phyloP scores from a whole-genome alignment of 2,329 filamentous ascomycete genomes.

The Paramyrothecium sp. region DNA sequence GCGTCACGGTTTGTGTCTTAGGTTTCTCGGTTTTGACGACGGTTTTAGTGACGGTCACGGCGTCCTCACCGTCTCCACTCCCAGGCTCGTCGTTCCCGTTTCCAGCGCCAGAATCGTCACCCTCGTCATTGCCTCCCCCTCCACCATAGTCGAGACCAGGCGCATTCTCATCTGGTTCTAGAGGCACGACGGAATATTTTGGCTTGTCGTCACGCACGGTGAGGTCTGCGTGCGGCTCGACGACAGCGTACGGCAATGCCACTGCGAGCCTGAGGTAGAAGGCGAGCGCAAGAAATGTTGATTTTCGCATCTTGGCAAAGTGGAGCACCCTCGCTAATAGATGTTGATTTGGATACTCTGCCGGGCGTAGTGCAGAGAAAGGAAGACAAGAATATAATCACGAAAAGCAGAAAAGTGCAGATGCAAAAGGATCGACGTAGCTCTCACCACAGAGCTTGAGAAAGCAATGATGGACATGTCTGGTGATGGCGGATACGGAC shows the following conservation, averaged over 20 bases:
- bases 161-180: conserved; percentile 29
- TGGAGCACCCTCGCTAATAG: conserved; percentile 10
- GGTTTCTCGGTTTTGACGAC: conserved; percentile 25
- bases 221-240: conserved; percentile 17
- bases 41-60: conserved; percentile 33
- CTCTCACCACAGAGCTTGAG: not conserved
- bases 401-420: not conserved
- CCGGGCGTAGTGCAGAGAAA: not conserved
- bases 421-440: not conserved
- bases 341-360: not conserved
- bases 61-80: conserved; percentile 13
- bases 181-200: conserved; percentile 36
- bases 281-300: conserved; percentile 26
- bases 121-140: conserved; percentile 13
- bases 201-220: conserved; percentile 19
- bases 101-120: conserved; percentile 2
- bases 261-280: conserved; percentile 20
- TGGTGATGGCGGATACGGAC: not conserved
- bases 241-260: conserved; percentile 24
- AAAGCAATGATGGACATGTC: not conserved
- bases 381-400: not conserved
- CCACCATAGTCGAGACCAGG: conserved; percentile 16
- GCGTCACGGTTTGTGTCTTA: conserved; percentile 22
- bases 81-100: conserved; percentile 9
- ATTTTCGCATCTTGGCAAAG: conserved; percentile 26